Evolutionary conservation across 2,329 filamentous ascomycete genomes (phyloP).

Genomic region (Cladophialophora yegresii): DNA sequence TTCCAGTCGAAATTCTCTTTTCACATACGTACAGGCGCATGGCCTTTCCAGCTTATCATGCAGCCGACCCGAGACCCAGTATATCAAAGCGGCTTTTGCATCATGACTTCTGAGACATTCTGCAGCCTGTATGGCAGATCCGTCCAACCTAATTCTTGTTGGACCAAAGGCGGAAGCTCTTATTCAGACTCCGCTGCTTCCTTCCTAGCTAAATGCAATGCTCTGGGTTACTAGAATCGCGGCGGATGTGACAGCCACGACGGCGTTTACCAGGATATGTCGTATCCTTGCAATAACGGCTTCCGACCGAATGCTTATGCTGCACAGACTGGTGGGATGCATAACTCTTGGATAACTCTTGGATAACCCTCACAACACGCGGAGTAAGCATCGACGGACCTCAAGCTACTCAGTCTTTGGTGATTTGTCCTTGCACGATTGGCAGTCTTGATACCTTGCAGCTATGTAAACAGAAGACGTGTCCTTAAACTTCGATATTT

Average conservation of each 20-base stretch:
- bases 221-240: neutral
- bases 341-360: too few species aligned
- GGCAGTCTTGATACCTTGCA: neutral
- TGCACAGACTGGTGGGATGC: neutral
- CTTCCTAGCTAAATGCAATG: neutral
- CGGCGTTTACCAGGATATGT: neutral
- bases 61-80: slow-evolving; percentile 27
- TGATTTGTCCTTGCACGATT: neutral
- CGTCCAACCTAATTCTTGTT: slow-evolving; percentile 25
- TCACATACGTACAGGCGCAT: slow-evolving; percentile 5
- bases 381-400: neutral
- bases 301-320: slow-evolving; percentile 11
- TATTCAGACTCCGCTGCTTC: slow-evolving; percentile 2
- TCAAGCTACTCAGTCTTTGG: neutral
- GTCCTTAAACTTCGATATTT: neutral
- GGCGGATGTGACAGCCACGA: neutral
- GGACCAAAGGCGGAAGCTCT: neutral
- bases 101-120: slow-evolving; percentile 34
- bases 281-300: neutral
- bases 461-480: neutral
- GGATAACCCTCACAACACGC: neutral
- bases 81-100: slow-evolving; percentile 20
- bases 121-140: slow-evolving; percentile 21
- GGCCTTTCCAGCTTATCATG: slow-evolving; percentile 24
- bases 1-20: slow-evolving; percentile 5